Conservation (phyloP, 345 rosid genomes). For the Linum usitatissimum region DNA sequence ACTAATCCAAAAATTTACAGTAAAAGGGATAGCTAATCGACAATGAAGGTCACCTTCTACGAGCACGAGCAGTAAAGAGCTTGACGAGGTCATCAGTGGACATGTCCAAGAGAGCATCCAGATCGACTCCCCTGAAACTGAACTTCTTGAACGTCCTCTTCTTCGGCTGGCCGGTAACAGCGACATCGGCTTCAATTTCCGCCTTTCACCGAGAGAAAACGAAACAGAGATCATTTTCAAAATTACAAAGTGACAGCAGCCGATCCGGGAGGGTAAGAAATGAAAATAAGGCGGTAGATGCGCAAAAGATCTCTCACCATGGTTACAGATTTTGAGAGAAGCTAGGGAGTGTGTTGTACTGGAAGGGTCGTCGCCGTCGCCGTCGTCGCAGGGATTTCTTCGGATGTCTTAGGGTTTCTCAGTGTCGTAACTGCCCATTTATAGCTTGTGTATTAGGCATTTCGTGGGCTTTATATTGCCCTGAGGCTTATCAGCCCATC, state of each 20-base stretch:
- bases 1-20: not conserved
- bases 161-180: not conserved
- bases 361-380: not conserved
- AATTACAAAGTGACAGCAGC: too few species aligned
- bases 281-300: not conserved
- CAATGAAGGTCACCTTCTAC: not conserved
- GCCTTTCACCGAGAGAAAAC: not conserved
- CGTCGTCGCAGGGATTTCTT: not conserved
- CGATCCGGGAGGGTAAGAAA: too few species aligned
- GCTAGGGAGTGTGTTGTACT: not conserved
- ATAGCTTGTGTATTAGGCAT: too few species aligned
- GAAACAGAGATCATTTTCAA: not conserved
- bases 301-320: not conserved
- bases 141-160: not conserved
- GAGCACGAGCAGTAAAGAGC: not conserved
- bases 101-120: not conserved
- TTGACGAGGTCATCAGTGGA: not conserved
- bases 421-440: too few species aligned
- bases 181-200: not conserved
- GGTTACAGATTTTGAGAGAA: not conserved
- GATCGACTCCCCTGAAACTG: not conserved
- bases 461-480: too few species aligned
- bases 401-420: not conserved
- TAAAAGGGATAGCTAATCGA: not conserved
- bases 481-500: too few species aligned